Evolutionary conservation across 495 filamentous ascomycete genomes (phyloP).

Genomic region (Neurospora tetraspora): DNA sequence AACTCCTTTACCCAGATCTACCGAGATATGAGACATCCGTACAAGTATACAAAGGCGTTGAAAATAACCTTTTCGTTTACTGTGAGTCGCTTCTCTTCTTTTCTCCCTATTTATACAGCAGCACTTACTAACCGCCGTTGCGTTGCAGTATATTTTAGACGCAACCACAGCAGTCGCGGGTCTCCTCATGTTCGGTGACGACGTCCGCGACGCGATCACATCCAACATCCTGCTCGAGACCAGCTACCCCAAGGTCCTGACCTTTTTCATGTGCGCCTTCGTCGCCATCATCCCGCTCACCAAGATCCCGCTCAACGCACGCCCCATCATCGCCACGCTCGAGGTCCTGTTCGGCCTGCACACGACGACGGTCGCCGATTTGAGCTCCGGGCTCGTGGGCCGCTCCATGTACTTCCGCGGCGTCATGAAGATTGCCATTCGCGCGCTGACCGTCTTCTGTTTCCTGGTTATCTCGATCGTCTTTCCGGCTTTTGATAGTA

Average conservation of each 20-base stretch:
- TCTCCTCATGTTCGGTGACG: constrained; percentile 87
- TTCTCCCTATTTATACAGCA: not conserved
- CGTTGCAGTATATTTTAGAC: constrained; percentile 62
- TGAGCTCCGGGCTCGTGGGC: constrained; percentile 33
- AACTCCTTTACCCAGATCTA: constrained; percentile 53
- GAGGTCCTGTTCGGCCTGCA: constrained; percentile 73
- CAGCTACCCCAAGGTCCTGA: constrained; percentile 66
- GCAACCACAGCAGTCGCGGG: constrained; percentile 70
- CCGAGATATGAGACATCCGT: constrained; percentile 91
- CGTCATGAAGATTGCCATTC: constrained; percentile 48
- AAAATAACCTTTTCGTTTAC: constrained; percentile 85
- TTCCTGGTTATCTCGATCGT: constrained; percentile 53
- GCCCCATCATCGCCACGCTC: constrained; percentile 75
- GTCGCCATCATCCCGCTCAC: constrained; percentile 90
- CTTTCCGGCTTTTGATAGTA: constrained; percentile 81
- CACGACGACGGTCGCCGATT: constrained; percentile 37
- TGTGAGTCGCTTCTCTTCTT: constrained; percentile 37
- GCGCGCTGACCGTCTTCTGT: constrained; percentile 38
- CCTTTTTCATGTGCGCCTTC: constrained; percentile 69
- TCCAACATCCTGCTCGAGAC: constrained; percentile 67
- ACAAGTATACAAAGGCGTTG: constrained; percentile 69
- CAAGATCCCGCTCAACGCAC: constrained; percentile 84
- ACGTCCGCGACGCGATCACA: constrained; percentile 77
- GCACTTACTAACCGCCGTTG: not conserved
- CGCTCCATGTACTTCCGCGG: constrained; percentile 49